phyloP scores from a whole-genome alignment of 1,284 basidiomycete species.

The Melampsora americana region DNA sequence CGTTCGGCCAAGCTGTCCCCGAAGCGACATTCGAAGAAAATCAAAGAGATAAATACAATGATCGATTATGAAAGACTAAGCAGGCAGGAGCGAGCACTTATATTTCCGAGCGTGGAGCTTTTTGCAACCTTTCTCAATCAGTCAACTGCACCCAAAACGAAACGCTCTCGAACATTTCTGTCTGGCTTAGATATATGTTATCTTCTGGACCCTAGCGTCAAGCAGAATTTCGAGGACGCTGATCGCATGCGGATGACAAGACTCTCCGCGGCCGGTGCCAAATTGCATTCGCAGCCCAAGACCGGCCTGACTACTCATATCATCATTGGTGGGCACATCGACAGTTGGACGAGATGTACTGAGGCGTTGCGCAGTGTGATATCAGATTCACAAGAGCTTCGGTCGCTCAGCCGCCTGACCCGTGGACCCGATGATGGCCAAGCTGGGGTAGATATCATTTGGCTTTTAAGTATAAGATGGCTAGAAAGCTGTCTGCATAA shows the following conservation, averaged over 20 bases:
- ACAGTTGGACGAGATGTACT: constrained; percentile 25
- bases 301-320: constrained; percentile 32
- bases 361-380: constrained; percentile 14
- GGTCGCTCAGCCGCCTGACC: constrained; percentile 20
- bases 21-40: background rate
- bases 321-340: constrained; percentile 16
- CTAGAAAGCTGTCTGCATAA: constrained; percentile 22
- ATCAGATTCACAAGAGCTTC: constrained; percentile 14
- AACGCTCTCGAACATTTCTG: constrained; percentile 7
- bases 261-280: constrained; percentile 32
- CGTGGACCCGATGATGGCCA: constrained; percentile 14
- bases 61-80: constrained; percentile 27
- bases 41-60: constrained; percentile 29
- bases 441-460: constrained; percentile 34
- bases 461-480: constrained; percentile 40
- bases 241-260: constrained; percentile 40
- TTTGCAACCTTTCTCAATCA: constrained; percentile 28
- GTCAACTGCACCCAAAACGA: constrained; percentile 18
- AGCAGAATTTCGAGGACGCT: constrained; percentile 11
- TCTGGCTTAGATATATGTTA: constrained; percentile 19
- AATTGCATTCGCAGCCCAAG: constrained; percentile 23
- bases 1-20: background rate
- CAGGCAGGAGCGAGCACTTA: constrained; percentile 18
- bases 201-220: constrained; percentile 11
- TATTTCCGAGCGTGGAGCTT: constrained; percentile 37